These are phyloP conservation scores for Tolypocladium capitatum DNA, from an alignment of 2,329 filamentous ascomycete species.

Conservation along the genomic window DNA sequence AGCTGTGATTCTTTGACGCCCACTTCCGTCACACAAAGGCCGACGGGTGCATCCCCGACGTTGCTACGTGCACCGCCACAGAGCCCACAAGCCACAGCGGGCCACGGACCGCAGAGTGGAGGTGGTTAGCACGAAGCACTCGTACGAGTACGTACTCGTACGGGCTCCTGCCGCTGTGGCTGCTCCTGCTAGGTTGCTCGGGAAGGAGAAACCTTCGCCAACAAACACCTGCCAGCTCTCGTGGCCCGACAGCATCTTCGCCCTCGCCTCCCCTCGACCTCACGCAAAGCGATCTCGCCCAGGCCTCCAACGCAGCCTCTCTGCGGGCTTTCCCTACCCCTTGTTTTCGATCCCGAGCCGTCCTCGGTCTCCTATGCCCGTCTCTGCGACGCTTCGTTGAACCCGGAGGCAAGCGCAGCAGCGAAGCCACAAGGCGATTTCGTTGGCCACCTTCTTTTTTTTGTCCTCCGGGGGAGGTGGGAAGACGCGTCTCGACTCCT, in stretches of 20 bases:
- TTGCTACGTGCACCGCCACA: slow-evolving; percentile 1
- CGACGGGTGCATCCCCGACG: too few species aligned
- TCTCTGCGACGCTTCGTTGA: neutral
- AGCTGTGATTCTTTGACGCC: too few species aligned
- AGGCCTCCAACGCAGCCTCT: neutral
- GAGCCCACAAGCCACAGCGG: neutral
- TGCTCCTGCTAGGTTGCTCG: neutral
- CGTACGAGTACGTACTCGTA: too few species aligned
- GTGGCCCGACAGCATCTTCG: neutral
- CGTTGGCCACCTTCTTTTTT: neutral
- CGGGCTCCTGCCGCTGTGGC: neutral
- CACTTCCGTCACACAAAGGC: too few species aligned
- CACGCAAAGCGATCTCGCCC: neutral
- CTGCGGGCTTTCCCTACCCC: neutral
- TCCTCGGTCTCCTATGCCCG: neutral
- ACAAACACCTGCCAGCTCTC: neutral
- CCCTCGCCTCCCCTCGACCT: neutral
- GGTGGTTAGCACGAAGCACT: too few species aligned
- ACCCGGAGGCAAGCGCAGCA: neutral
- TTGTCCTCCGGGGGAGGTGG: slow-evolving; percentile 1
- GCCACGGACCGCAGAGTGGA: too few species aligned
- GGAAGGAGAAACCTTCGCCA: neutral
- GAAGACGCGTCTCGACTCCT: slow-evolving; percentile 2
- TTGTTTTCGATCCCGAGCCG: neutral
- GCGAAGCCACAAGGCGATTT: neutral